Evolutionary conservation across 2,329 filamentous ascomycete species (phyloP), one percentile per base, ranked within the genome.

Genomic region (Trichoderma guizhouense): DNA sequence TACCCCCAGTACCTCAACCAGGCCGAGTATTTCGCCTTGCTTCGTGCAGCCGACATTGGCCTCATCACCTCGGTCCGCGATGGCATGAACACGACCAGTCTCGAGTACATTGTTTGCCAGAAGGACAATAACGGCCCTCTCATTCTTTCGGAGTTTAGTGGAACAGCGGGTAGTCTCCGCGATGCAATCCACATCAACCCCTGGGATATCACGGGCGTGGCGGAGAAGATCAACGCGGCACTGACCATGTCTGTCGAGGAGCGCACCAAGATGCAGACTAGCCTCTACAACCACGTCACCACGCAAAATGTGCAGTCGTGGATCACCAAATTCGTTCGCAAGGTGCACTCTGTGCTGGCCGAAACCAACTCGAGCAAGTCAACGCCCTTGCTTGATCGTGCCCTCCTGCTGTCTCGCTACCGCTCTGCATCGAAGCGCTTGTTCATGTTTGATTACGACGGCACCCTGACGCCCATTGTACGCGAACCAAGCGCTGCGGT

Each of bases 361-460:
- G 93, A 92, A 18, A 92, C 92, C 77, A 91, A 92, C 75, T 90
- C 92, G 73, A 88, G 90, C 12, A 89, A 92, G 72, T 89, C 91
- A 4, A 98, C 95, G 1, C 95, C 95, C 0, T 87, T 92, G 2
- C 88, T 98, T 24, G 94, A 98, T 79, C 90, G 91, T 43, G 86
- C 90, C 4, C 86, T 89, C 74, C 82, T 98, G 75, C 84, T 97
- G 47, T 84, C 87, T 69, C 91, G 91, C 73, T 98, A 98, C 81
- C 89, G 90, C 73, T 84, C 87, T 51, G 90, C 94, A 4, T 88
- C 88, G 74, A 93, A 93, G 82, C 90, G 96, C 12, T 86, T 99
- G 3, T 97, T 98, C 85, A 95, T 99, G 93, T 98, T 98, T 79
- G 96, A 99, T 83, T 99, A 99, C 78, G 96, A 99, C 80, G 96